A percentile compares a stretch with the other conserved stretches of the same genome.
These are phyloP conservation scores for Thermochaetoides dissita DNA, from an alignment of 2,329 filamentous ascomycete species.

Conservation along the genomic window DNA sequence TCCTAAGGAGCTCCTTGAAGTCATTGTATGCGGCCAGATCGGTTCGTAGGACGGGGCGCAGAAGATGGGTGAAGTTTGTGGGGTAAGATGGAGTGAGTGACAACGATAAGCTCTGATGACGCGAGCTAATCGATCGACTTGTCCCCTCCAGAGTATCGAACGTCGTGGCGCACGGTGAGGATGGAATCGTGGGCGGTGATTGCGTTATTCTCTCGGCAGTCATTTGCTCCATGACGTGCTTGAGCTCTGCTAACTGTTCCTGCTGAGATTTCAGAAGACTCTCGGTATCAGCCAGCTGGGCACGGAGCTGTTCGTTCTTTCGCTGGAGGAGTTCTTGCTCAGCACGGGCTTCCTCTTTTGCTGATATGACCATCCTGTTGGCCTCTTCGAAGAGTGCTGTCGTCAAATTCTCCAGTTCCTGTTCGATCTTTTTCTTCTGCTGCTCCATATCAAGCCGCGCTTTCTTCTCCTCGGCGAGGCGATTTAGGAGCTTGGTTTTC, in stretches of 20 bases:
- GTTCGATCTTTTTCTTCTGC: constrained; percentile 80
- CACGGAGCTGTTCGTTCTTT: constrained; percentile 75
- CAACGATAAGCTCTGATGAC: constrained; percentile 27
- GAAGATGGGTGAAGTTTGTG: constrained; percentile 65
- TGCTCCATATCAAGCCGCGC: constrained; percentile 53
- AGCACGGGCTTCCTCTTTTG: constrained; percentile 74
- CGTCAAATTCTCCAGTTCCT: constrained; percentile 80
- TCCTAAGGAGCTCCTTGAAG: constrained; percentile 62
- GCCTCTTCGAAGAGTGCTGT: constrained; percentile 94
- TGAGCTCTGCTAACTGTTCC: constrained; percentile 83
- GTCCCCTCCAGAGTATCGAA: constrained; percentile 45
- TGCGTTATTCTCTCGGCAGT: constrained; percentile 58
- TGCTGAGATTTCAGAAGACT: constrained; percentile 75
- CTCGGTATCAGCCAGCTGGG: constrained; percentile 78
- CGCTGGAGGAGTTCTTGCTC: constrained; percentile 70
- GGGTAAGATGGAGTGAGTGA: constrained; percentile 40
- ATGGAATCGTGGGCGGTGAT: constrained; percentile 59
- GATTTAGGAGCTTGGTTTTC: constrained; percentile 43
- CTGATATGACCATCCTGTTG: constrained; percentile 92
- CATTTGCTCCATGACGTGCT: constrained; percentile 84
- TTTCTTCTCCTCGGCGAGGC: constrained; percentile 50
- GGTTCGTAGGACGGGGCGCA: constrained; percentile 69
- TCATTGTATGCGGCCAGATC: constrained; percentile 75
- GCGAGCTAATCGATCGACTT: constrained; percentile 18
- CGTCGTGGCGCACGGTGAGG: constrained; percentile 63